Evolutionary conservation across 768 basidiomycete genomes (phyloP), one percentile per base, ranked within the genome.

Genomic region (Suillus variegatus): DNA sequence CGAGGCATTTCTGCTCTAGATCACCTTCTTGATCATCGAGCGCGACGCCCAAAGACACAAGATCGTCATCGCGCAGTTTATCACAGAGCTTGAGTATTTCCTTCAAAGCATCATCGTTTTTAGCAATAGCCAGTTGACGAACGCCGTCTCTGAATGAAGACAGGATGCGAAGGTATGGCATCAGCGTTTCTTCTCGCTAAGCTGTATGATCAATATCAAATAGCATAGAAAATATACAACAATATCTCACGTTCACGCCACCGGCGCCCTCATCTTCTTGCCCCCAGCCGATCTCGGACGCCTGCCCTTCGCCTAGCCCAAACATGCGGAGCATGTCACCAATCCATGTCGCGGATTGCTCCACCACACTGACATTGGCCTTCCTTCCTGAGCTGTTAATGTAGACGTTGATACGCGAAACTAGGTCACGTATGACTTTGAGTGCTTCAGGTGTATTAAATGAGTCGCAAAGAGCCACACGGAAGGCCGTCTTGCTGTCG

Each of bases 21-120:
- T 60, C 67, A 89, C 95, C 95, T 82, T 96, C 94, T 80, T 95
- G 94, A 80, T 99, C 97, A 74, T 99, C 97, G 41, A 99, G 81
- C 9, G 95, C 95, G 7, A 99, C 94, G 9, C 97, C 97, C 60
- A 99, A 82, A n/a, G 95, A 90, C 51, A 96, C 90, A 51, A 98
- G 81, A 72, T 97, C 96, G 41, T 85, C 81, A 74, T 99, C 97
- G 18, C 97, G 88, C 66, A 99, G 84, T 68, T 87, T 88, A 80
- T 99, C 97, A 72, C 89, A 95, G 28, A 97, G 85, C 25, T 87
- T 84, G 56, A 99, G 80, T 67, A 98, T 92, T 67, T 96, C 92
- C 74, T 88, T 88, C 46, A 91, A 76, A 3, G 92, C 84, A 22
- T 82, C 78, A 12, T 89, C 87, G 22, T 82, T 81, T 73, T 88